Evolutionary conservation across 441 rosid genomes (phyloP).

Genomic region (Jatropha multifida): DNA sequence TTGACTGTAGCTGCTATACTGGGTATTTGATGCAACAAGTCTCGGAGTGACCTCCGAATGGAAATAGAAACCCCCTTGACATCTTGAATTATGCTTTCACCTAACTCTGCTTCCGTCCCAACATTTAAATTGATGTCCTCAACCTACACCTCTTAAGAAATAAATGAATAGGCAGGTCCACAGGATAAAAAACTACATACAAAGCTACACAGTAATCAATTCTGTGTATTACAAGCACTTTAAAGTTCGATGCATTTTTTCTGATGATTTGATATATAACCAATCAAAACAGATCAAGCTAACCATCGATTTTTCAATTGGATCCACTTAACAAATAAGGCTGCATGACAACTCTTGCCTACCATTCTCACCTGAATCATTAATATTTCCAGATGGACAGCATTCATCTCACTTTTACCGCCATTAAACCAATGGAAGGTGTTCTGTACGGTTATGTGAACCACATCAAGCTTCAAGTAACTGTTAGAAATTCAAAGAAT

Average conservation of each 20-base stretch:
- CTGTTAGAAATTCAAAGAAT: conserved; percentile 36
- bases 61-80: conserved; percentile 91
- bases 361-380: conserved; percentile 68
- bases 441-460: conserved; percentile 85
- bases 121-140: conserved; percentile 96
- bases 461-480: conserved; percentile 96
- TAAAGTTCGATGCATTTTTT: neutral
- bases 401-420: conserved; percentile 69
- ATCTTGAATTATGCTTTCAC: conserved; percentile 93
- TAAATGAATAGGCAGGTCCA: neutral
- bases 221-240: conserved; percentile 7
- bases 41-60: conserved; percentile 85
- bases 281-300: conserved; percentile 8
- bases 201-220: neutral
- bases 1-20: conserved; percentile 64
- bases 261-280: conserved; percentile 3
- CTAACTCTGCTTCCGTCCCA: conserved; percentile 71
- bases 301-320: neutral
- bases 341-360: conserved; percentile 17
- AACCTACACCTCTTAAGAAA: conserved; percentile 46
- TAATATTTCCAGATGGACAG: conserved; percentile 84
- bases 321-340: conserved; percentile 15
- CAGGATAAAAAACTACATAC: neutral
- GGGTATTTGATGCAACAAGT: conserved; percentile 86
- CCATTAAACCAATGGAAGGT: conserved; percentile 89